These are phyloP conservation scores for Phialophora tarda DNA, from an alignment of 2,329 filamentous ascomycete species.

Conservation along the genomic window DNA sequence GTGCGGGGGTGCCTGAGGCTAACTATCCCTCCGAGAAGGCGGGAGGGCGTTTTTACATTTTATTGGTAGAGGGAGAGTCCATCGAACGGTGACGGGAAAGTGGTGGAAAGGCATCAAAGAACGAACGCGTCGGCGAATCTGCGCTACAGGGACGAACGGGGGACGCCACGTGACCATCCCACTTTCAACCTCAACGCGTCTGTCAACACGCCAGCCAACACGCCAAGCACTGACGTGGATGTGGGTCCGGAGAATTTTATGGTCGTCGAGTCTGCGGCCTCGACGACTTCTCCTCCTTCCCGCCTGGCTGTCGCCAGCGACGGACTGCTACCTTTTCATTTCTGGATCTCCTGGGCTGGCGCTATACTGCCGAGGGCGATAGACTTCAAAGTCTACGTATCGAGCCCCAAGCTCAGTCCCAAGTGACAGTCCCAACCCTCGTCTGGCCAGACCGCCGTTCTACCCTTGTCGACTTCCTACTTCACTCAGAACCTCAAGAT, in stretches of 20 bases:
- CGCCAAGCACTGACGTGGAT: background rate
- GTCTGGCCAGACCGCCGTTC: background rate
- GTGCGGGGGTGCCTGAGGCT: too few species aligned
- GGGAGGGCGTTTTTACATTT: too few species aligned
- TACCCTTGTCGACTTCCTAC: background rate
- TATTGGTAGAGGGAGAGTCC: too few species aligned
- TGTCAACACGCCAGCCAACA: background rate
- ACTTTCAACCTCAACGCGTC: background rate
- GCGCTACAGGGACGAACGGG: too few species aligned
- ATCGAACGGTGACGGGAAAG: too few species aligned
- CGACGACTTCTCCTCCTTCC: constrained; percentile 32
- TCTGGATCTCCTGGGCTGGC: constrained; percentile 1
- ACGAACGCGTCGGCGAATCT: too few species aligned
- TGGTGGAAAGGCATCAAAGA: too few species aligned
- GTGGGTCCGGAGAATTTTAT: background rate
- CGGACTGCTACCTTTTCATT: constrained; percentile 14
- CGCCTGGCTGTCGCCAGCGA: constrained; percentile 40
- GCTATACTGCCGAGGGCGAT: background rate
- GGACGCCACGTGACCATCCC: background rate
- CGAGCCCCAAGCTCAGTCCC: background rate
- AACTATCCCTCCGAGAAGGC: too few species aligned
- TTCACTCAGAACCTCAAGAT: constrained; percentile 50
- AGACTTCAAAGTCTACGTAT: background rate
- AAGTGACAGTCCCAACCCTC: background rate
- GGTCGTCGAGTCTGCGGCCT: constrained; percentile 11